Base-by-base conservation (phyloP, 805 yeast species). In the Kazachstania taianensis region DNA sequence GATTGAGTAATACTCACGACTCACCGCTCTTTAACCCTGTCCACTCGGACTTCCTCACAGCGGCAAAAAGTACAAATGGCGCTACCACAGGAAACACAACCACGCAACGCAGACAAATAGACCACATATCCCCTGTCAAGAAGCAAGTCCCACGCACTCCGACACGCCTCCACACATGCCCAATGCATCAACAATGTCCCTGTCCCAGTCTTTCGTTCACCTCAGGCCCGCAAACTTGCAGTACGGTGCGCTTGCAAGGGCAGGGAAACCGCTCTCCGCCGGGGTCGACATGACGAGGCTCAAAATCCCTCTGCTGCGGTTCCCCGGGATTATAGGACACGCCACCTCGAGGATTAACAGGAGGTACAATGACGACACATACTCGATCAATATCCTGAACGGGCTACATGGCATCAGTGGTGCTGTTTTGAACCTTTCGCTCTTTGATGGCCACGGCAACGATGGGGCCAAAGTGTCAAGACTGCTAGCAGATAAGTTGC, bases 391-490 rank as follows among this genome's bases (percentile, higher is more conserved):
- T 19, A 72, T 83, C 35, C 49, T 84, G 26, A 59, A 65, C 12
- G 43, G 43, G 27, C 33, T 26, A 3, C 33, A 49, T 30, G 16
- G 39, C 20, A 48, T 18, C 41, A 49, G 18, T 35, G 55, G 22
- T 42, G 42, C 57, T 1, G 75, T 78, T 14, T 81, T 89, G 61
- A 75, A 73, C 45, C 77, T 83, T 49, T 73, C 75, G 31, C 70
- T 92, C 2, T 86, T 82, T 57, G 98, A 92, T 60, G 98, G 98
- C 7, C 98, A 92, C 60, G 98, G 97, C 6, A 94, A 95, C 16
- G 68, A 66, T 17, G 77, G 78, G 36, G 37, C 42, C 9, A 20
- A 36, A 17, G 83, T 94, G 48, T 69, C 86, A 31, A 67, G 64
- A 17, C 81, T 70, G 49, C 62, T 87, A 9, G 61, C 67, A 15